phyloP scores from a whole-genome alignment of 1,284 basidiomycete species.

The Pascua sp. region DNA sequence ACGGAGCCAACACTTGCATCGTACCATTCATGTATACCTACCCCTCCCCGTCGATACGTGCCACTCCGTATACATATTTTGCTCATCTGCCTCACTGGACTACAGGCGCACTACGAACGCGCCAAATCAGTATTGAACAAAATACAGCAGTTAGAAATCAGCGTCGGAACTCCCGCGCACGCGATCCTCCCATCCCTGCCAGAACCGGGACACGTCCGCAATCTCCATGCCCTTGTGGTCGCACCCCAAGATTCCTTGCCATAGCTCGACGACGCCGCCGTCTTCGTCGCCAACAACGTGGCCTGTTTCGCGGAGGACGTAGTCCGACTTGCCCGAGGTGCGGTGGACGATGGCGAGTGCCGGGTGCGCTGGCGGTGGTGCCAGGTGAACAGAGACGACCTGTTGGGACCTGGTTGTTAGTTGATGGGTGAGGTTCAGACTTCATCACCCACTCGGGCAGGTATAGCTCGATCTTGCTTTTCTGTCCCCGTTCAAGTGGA shows the following conservation, averaged over 20 bases:
- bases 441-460: slow-evolving; percentile 35
- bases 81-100: no score
- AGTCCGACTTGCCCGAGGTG: slow-evolving; percentile 22
- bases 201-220: slow-evolving; percentile 18
- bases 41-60: slow-evolving; percentile 5
- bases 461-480: slow-evolving; percentile 24
- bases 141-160: no score
- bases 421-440: neutral
- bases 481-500: neutral
- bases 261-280: slow-evolving; percentile 24
- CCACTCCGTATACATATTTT: no score
- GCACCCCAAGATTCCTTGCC: slow-evolving; percentile 37
- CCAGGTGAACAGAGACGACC: slow-evolving; percentile 30
- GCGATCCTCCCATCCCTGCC: slow-evolving; percentile 25
- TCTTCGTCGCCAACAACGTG: slow-evolving; percentile 36
- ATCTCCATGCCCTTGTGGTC: slow-evolving; percentile 19
- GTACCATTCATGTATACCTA: slow-evolving; percentile 18
- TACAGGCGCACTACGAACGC: no score
- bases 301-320: slow-evolving; percentile 35
- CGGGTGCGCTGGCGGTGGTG: slow-evolving; percentile 15
- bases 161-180: neutral
- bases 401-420: slow-evolving; percentile 27
- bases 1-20: slow-evolving; percentile 9
- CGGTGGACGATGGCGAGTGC: slow-evolving; percentile 32
- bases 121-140: no score